Base-by-base conservation (phyloP, 331 rosid species). In the Malus hybrid region DNA sequence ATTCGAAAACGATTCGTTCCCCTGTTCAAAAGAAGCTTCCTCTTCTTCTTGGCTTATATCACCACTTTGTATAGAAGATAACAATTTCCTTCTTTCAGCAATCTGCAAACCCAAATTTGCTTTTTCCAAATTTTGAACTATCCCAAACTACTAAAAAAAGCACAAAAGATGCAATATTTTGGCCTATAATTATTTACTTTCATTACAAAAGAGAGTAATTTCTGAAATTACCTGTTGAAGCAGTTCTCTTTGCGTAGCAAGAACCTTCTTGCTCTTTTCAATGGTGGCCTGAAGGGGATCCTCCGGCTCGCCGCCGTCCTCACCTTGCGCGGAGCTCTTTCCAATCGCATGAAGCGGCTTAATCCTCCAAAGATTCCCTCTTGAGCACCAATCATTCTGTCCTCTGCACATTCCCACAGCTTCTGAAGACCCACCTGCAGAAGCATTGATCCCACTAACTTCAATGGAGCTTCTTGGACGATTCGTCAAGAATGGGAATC, bases 201-300 rank as follows among this genome's bases (percentile, higher is more conserved):
- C 6, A 60, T 24, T 22, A 28, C 9, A 24, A 32, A 36, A 71
- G 46, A 20, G 66, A 71, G 48, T 26, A 33, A 46, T 34, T 12
- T 29, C 10, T 4, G 56, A 70, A 2, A 72, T 65, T 76, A 93
- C 98, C 97, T 90, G 94, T 71, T 87, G 88, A 83, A 93, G 90
- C 57, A 93, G 86, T 39, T 87, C 82, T 76, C 82, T 86, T 66
- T 93, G 98, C 86, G 81, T 42, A 74, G 93, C 93, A 71, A 94
- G 93, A 77, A 87, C 90, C 86, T 88, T 90, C 86, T 87, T 87
- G 80, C 92, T 86, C 87, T 91, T 93, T 58, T 88, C 92, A 83
- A 92, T 94, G 73, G 93, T 86, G 83, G 82, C 88, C 61, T 86
- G 81, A 78, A 91, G 66, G 44, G 76, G 65, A 65, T 89, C 90